phyloP scores from a whole-genome alignment of 148 eudicot genomes.

The Nyssa sinensis region DNA sequence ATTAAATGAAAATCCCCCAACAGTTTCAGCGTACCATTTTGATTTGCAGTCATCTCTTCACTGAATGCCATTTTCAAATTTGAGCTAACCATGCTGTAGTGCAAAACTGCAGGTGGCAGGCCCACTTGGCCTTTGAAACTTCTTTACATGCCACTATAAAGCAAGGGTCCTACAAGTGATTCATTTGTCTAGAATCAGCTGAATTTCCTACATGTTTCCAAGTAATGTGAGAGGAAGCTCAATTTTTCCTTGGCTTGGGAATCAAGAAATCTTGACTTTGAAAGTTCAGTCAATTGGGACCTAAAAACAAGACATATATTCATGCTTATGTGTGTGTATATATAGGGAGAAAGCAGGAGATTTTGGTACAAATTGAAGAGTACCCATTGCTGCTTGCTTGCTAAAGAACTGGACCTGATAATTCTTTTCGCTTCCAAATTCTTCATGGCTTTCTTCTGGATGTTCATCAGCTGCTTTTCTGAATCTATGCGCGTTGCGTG shows the following conservation, averaged over 20 bases:
- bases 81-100: no score
- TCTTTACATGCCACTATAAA: not conserved
- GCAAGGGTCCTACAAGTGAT: not conserved
- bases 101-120: no score
- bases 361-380: not conserved
- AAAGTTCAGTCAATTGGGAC: not conserved
- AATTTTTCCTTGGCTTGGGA: not conserved
- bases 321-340: not conserved
- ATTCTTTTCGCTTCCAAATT: not conserved
- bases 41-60: no score
- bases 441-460: conserved; percentile 3
- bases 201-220: not conserved
- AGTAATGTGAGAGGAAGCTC: not conserved
- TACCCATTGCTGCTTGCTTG: not conserved
- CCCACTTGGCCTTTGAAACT: not conserved
- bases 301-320: no score
- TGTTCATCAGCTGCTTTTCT: not conserved
- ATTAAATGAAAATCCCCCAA: no score
- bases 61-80: no score
- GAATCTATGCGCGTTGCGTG: not conserved
- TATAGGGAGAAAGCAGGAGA: not conserved
- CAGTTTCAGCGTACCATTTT: no score
- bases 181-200: not conserved
- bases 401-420: not conserved
- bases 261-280: not conserved